Base-by-base conservation (phyloP, 768 basidiomycete genomes). In the Fistulinella prunicolor region DNA sequence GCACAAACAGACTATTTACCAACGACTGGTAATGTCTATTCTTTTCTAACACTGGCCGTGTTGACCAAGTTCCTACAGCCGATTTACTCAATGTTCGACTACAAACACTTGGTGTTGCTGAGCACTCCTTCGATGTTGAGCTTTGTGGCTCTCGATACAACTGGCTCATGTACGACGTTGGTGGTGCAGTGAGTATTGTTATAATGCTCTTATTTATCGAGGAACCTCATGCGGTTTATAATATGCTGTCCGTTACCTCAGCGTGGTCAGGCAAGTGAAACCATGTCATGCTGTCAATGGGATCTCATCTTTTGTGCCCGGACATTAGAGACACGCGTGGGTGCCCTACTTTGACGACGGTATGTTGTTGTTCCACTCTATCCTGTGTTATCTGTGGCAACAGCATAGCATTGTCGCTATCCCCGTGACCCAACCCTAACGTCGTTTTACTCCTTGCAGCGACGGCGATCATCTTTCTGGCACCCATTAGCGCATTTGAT, bases 341-440 rank as follows among this genome's bases (percentile, higher is more conserved):
- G 80, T 84, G 35, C 86, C 89, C 24, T 92, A 82, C 67, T 92
- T 92, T 55, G 89, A 91, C 61, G 88, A 90, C 61, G 87, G 85
- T 83, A 65, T 56, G 78, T 70, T 35, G 42, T 28, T 28, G 26
- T 42, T 48, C 22, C 51, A 51, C 45, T 54, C 36, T 29, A 21
- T 47, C 34, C 23, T 22, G 28, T 20, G 37, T 39, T 8, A 36
- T 46, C 42, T 51, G 43, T 54, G 49, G 56, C 28, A 32, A 38
- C 29, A 38, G 51, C 57, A 62, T 51, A 56, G 53, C 59, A 49
- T 50, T 6, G 46, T 53, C n/a, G 47, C 42, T 19, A 45, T 47
- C 10, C 53, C 45, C 44, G 6, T 56, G 22, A 49, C 48, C 34
- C 47, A 41, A 36, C 14, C 17, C 47, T 58, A 40, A 49, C 44